Conservation (phyloP, 306 rosid genomes). For the Trichosanthes cucumerina region DNA sequence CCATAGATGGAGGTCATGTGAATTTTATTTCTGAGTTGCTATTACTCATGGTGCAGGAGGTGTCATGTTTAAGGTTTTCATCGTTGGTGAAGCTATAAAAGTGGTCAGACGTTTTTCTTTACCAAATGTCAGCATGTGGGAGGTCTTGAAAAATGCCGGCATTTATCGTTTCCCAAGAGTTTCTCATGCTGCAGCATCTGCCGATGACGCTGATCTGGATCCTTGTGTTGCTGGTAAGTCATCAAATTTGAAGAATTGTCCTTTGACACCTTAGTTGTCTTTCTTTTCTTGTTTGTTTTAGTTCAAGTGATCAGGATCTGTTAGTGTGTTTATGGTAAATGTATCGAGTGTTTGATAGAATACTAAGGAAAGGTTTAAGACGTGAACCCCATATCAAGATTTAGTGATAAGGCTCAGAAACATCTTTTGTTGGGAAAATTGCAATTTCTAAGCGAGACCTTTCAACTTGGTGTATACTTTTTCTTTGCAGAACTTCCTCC, state of each 20-base stretch:
- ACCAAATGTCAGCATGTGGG: constrained; percentile 71
- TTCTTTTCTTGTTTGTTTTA: background rate
- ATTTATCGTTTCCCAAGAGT: constrained; percentile 72
- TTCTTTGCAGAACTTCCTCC: constrained; percentile 83
- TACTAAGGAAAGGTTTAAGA: background rate
- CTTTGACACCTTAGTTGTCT: background rate
- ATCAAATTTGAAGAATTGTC: background rate
- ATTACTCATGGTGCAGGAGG: constrained; percentile 46
- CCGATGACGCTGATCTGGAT: constrained; percentile 90
- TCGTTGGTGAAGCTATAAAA: constrained; percentile 87
- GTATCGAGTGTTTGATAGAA: background rate
- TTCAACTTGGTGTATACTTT: constrained; percentile 15
- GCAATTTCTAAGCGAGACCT: background rate
- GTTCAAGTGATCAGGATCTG: background rate
- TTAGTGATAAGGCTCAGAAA: background rate
- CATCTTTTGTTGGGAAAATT: background rate
- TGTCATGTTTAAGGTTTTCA: constrained; percentile 82
- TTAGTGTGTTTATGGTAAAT: background rate
- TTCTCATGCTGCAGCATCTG: constrained; percentile 94
- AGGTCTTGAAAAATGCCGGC: constrained; percentile 60
- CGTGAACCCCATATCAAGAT: background rate
- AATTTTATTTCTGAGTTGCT: constrained; percentile 9
- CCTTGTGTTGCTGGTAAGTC: constrained; percentile 63
- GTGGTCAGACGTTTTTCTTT: constrained; percentile 88
- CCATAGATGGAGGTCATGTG: background rate